phyloP scores from a whole-genome alignment of 495 filamentous ascomycete genomes.

The Trichoderma erinaceum region DNA sequence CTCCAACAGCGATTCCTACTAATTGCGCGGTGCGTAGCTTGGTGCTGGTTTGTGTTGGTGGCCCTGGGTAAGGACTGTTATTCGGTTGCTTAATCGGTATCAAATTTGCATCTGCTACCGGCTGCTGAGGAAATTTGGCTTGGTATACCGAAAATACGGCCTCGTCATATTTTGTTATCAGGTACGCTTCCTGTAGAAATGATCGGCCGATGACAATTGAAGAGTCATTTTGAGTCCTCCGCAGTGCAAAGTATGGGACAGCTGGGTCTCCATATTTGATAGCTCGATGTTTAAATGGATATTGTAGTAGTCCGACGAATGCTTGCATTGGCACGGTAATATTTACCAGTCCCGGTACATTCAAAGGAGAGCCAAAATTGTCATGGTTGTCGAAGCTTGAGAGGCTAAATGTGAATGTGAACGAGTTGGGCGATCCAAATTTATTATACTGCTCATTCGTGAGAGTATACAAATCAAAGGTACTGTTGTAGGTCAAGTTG shows the following conservation, averaged over 20 bases:
- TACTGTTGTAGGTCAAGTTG: slow-evolving; percentile 51
- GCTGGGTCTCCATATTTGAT: slow-evolving; percentile 38
- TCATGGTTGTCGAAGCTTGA: slow-evolving; percentile 43
- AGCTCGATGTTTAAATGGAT: slow-evolving; percentile 47
- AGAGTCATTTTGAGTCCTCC: slow-evolving; percentile 39
- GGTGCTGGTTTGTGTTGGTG: slow-evolving; percentile 20
- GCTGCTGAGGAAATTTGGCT: slow-evolving; percentile 45
- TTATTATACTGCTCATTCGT: slow-evolving; percentile 30
- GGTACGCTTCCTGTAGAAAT: slow-evolving; percentile 66
- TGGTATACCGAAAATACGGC: slow-evolving; percentile 54
- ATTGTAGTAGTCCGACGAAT: slow-evolving; percentile 54
- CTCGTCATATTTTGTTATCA: slow-evolving; percentile 61
- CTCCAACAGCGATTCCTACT: slow-evolving; percentile 36
- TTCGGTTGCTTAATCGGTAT: slow-evolving; percentile 40
- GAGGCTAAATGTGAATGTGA: slow-evolving; percentile 56
- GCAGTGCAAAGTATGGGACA: slow-evolving; percentile 58
- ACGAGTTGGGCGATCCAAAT: slow-evolving; percentile 26
- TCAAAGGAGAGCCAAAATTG: slow-evolving; percentile 36
- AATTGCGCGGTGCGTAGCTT: slow-evolving; percentile 42
- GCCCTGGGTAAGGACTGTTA: slow-evolving; percentile 41
- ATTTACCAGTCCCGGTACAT: slow-evolving; percentile 46
- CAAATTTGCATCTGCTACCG: slow-evolving; percentile 40
- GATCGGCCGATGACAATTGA: slow-evolving; percentile 59
- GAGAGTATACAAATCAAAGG: slow-evolving; percentile 38
- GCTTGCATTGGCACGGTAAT: slow-evolving; percentile 59